Conservation (phyloP, 2,329 filamentous ascomycete species). For the Penicillium sp. region DNA sequence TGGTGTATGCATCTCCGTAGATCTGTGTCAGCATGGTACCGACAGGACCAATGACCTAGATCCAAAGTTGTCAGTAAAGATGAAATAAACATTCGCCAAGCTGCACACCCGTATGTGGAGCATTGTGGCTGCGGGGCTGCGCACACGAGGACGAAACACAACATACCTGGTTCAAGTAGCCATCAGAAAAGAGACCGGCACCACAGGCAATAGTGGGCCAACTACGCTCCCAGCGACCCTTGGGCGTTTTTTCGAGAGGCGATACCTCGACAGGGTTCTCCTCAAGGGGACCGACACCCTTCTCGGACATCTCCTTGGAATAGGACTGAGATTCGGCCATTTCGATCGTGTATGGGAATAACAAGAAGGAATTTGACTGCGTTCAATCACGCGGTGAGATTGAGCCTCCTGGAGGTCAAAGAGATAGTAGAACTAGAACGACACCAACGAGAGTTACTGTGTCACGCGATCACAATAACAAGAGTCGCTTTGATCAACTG, state of each 20-base stretch:
- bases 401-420: background rate
- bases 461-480: constrained; percentile 8
- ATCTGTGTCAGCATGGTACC: constrained; percentile 70
- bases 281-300: constrained; percentile 11
- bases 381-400: background rate
- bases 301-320: constrained; percentile 16
- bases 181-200: constrained; percentile 85
- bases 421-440: background rate
- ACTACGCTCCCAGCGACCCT: constrained; percentile 53
- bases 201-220: constrained; percentile 85
- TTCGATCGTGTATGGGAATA: constrained; percentile 7
- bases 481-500: background rate
- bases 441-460: constrained; percentile 1
- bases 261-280: constrained; percentile 20
- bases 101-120: background rate
- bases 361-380: background rate
- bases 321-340: constrained; percentile 14
- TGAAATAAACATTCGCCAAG: background rate
- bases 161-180: constrained; percentile 81
- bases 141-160: background rate
- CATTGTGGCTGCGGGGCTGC: background rate
- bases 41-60: constrained; percentile 78
- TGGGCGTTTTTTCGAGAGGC: constrained; percentile 31
- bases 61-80: constrained; percentile 3
- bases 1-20: constrained; percentile 69